A percentile compares a stretch with the other conserved stretches of the same genome.
phyloP scores from a whole-genome alignment of 805 yeast genomes.

The Blastobotrys attinorum region DNA sequence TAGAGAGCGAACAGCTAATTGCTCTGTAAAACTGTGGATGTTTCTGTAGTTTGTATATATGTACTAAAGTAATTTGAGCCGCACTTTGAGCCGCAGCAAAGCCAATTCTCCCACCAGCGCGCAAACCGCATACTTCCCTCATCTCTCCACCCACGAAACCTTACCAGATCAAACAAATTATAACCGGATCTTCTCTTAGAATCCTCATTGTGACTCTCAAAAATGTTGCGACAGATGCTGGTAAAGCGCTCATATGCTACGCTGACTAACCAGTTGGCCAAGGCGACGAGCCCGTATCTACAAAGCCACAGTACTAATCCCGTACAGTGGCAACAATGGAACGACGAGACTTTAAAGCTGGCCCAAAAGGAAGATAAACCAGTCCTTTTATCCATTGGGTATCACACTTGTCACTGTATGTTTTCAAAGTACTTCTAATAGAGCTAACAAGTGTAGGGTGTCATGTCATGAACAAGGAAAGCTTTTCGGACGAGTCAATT shows the following conservation, averaged over 20 bases:
- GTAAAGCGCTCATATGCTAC: neutral
- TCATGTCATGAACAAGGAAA: constrained; percentile 32
- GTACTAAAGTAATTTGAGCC: too few relatives aligned
- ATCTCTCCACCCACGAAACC: too few relatives aligned
- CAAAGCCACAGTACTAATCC: constrained; percentile 25
- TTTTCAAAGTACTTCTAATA: neutral
- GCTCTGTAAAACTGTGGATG: too few relatives aligned
- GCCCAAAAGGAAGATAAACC: constrained; percentile 29
- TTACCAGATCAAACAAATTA: too few relatives aligned
- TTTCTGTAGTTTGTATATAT: too few relatives aligned
- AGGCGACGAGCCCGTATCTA: constrained; percentile 22
- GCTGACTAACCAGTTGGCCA: constrained; percentile 13
- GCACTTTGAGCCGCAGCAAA: too few relatives aligned
- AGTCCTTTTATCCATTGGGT: constrained; percentile 31
- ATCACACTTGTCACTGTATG: constrained; percentile 30
- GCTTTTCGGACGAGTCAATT: constrained; percentile 22
- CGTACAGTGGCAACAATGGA: constrained; percentile 34
- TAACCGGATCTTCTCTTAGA: too few relatives aligned
- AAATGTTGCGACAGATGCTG: neutral
- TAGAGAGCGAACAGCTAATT: too few relatives aligned
- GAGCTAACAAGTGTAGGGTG: constrained; percentile 18
- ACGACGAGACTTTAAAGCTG: constrained; percentile 22
- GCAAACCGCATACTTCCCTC: too few relatives aligned
- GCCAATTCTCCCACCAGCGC: too few relatives aligned
- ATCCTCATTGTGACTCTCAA: neutral